phyloP scores from a whole-genome alignment of 345 rosid species.

The Stellera chamaejasme region DNA sequence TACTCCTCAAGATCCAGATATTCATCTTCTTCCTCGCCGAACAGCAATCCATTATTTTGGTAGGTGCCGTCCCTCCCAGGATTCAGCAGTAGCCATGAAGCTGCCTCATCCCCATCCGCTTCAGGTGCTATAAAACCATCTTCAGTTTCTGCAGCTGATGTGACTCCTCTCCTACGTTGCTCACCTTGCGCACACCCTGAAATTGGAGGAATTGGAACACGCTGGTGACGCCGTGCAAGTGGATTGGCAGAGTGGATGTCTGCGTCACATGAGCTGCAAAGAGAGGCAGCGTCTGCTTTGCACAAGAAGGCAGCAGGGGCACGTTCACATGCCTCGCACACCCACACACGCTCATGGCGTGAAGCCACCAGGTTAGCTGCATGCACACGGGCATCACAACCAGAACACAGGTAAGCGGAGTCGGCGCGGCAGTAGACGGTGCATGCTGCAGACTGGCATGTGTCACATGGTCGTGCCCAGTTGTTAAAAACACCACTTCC shows the following conservation, averaged over 20 bases:
- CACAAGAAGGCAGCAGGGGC: constrained; percentile 87
- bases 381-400: constrained; percentile 65
- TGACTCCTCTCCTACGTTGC: constrained; percentile 13
- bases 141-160: constrained; percentile 16
- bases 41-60: constrained; percentile 45
- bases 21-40: constrained; percentile 55
- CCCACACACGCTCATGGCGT: constrained; percentile 79
- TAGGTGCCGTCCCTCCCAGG: constrained; percentile 31
- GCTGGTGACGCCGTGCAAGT: constrained; percentile 81
- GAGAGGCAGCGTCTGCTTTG: constrained; percentile 89
- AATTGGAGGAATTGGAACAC: constrained; percentile 62
- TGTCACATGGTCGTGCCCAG: constrained; percentile 70
- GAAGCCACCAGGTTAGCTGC: constrained; percentile 80
- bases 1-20: constrained; percentile 79
- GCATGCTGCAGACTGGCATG: constrained; percentile 66
- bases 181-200: constrained; percentile 26
- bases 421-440: constrained; percentile 81
- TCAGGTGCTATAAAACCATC: constrained; percentile 24
- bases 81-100: constrained; percentile 69
- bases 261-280: constrained; percentile 68
- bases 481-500: constrained; percentile 19
- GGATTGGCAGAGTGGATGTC: constrained; percentile 94
- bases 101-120: constrained; percentile 58
- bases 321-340: constrained; percentile 74
- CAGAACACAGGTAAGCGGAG: constrained; percentile 57